phyloP scores from a whole-genome alignment of 495 filamentous ascomycete genomes.

The Paragyromitra xinjiangensis region DNA sequence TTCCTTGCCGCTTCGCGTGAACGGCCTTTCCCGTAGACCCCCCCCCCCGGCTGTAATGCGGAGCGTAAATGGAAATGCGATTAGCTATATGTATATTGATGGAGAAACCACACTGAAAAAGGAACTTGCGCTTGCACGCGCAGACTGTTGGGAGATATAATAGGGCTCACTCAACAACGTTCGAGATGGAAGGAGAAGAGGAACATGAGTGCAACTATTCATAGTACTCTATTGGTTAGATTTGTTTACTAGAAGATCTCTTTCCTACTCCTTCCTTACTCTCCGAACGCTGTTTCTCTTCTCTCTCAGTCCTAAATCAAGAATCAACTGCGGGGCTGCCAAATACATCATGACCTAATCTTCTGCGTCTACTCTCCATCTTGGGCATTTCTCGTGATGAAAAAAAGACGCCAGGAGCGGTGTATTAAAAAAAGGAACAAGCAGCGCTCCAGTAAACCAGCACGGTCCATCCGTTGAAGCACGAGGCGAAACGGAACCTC shows the following conservation, averaged over 20 bases:
- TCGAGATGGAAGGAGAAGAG: neutral
- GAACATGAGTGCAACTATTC: neutral
- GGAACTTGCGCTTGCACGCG: conserved; percentile 6
- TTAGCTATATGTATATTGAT: neutral
- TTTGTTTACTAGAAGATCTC: conserved; percentile 3
- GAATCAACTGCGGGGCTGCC: neutral
- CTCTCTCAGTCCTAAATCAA: neutral
- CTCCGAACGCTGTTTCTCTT: neutral
- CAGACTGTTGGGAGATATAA: conserved; percentile 7
- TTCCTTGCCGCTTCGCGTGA: neutral
- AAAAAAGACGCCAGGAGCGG: conserved; percentile 15
- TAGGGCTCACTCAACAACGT: neutral
- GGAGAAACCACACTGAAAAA: neutral
- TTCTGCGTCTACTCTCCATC: conserved; percentile 1
- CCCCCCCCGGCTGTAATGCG: neutral
- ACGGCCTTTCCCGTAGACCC: conserved; percentile 3
- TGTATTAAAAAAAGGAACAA: conserved; percentile 21
- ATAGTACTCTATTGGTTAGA: neutral
- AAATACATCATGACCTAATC: neutral
- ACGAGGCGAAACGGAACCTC: conserved; percentile 12
- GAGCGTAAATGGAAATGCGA: conserved; percentile 1
- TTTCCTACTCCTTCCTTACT: neutral
- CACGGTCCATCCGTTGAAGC: conserved; percentile 14
- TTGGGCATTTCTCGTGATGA: conserved; percentile 8
- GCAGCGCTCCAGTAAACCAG: conserved; percentile 15